Evolutionary conservation across 2,329 filamentous ascomycete genomes (phyloP), one percentile per base, ranked within the genome.

Genomic region (Metarhizium robertsii): DNA sequence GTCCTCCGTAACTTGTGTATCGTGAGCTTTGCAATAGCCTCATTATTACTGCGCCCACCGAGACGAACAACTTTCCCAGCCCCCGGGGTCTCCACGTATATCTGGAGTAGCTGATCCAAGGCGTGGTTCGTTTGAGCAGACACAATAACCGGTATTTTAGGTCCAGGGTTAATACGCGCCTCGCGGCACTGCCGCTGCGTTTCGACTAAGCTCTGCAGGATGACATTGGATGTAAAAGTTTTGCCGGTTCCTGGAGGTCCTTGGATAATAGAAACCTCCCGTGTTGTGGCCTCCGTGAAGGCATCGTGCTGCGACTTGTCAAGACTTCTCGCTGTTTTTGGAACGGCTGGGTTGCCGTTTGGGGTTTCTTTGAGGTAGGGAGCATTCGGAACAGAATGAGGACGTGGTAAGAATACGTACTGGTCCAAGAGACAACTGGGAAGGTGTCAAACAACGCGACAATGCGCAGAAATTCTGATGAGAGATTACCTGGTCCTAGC

Each of bases 81-180:
- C 87, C 2, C 67, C 69, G 0, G 62, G 54, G 42, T 40, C 1
- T 73, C 65, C 1, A 83, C 74, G 16, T 90, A 76, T 54, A 86
- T 81, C 1, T 73, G 71, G 0, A 96, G 74, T 0, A 96, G 75
- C 65, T 96, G 91, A 62, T 96, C 91, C 0, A 96, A 73, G 0
- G 91, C 91, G 68, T 96, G 90, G 57, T 96, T 96, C 0, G 91
- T 96, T 63, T 96, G 90, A 7, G 90, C 90, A 0, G 90, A 81
- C 3, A 96, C 76, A 20, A 96, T 77, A 34, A 96, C 84, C 0
- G 88, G 88, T 8, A 84, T 79, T 13, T 18, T 13, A 2, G 60
- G 53, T 2, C 45, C 38, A 6, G 55, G 1, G 5, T n/a, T n/a
- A 3, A 55, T 32, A 2, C 49, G 43, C 14, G 47, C 49, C 56